phyloP scores from a whole-genome alignment of 2,329 filamentous ascomycete species.

The Elsinoe ampelina region DNA sequence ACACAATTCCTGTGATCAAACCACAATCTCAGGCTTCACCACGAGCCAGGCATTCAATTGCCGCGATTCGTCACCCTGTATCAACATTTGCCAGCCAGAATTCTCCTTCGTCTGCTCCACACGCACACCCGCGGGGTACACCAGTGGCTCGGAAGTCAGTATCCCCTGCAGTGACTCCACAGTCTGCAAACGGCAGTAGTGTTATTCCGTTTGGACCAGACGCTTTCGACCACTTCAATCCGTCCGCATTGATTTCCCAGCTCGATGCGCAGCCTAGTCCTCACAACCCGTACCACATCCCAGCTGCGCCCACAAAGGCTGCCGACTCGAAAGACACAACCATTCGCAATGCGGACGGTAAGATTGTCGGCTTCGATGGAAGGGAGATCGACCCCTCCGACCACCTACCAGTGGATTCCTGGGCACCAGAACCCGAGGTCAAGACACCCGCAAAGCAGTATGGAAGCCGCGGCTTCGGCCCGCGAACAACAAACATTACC shows the following conservation, averaged over 20 bases:
- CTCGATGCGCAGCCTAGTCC: slow-evolving; percentile 16
- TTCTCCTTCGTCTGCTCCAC: neutral
- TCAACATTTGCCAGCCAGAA: slow-evolving; percentile 11
- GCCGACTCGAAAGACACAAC: slow-evolving; percentile 18
- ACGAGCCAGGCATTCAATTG: slow-evolving; percentile 28
- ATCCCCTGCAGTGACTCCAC: slow-evolving; percentile 48
- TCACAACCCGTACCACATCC: slow-evolving; percentile 20
- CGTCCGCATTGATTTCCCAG: slow-evolving; percentile 26
- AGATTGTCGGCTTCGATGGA: slow-evolving; percentile 67
- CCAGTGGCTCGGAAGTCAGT: slow-evolving; percentile 60
- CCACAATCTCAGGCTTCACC: slow-evolving; percentile 23
- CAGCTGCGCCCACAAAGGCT: slow-evolving; percentile 21
- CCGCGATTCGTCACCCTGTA: slow-evolving; percentile 22
- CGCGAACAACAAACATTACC: slow-evolving; percentile 18
- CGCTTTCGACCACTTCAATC: slow-evolving; percentile 65
- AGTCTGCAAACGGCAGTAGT: slow-evolving; percentile 21
- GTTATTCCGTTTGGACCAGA: slow-evolving; percentile 62
- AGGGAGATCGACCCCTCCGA: slow-evolving; percentile 72
- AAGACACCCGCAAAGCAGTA: slow-evolving; percentile 36
- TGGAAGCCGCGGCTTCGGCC: slow-evolving; percentile 25
- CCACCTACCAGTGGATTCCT: slow-evolving; percentile 65
- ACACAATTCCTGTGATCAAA: slow-evolving; percentile 22
- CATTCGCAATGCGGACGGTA: slow-evolving; percentile 38
- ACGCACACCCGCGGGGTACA: slow-evolving; percentile 31
- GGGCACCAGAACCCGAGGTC: slow-evolving; percentile 66